Evolutionary conservation across 306 rosid genomes (phyloP).

Genomic region (Potentilla sterilis): DNA sequence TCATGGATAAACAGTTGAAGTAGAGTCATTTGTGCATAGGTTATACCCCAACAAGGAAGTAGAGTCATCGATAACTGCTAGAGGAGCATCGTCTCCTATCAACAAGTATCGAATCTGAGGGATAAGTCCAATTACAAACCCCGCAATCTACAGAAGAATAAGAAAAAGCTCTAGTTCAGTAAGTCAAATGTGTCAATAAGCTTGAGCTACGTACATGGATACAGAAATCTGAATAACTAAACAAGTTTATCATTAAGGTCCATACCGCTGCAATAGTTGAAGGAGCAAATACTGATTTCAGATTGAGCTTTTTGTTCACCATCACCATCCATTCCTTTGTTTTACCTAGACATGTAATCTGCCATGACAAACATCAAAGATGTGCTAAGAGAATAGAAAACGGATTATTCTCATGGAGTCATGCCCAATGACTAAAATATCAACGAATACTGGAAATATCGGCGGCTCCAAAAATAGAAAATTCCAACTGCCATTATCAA

Average conservation of each 20-base stretch:
- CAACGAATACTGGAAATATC: too few relatives aligned
- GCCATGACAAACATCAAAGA: not conserved
- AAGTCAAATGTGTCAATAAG: not conserved
- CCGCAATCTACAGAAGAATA: conserved; percentile 46
- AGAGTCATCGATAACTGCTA: conserved; percentile 64
- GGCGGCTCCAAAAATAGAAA: too few relatives aligned
- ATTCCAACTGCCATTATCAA: too few relatives aligned
- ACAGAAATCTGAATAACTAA: too few relatives aligned
- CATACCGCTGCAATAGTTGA: conserved; percentile 48
- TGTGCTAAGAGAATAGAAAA: not conserved
- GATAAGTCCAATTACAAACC: conserved; percentile 55
- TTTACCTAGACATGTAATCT: conserved; percentile 34
- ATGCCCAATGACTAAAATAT: too few relatives aligned
- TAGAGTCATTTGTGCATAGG: not conserved
- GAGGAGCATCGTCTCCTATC: conserved; percentile 67
- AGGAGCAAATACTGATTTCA: conserved; percentile 47
- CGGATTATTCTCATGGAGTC: too few relatives aligned
- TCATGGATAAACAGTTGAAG: too few relatives aligned
- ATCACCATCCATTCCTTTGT: conserved; percentile 23
- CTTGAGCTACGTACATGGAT: not conserved
- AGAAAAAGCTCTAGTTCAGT: not conserved
- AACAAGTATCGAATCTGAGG: conserved; percentile 41
- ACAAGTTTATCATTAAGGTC: too few relatives aligned
- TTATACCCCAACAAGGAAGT: conserved; percentile 62
- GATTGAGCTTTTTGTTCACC: conserved; percentile 40